Conservation (phyloP, 1,139 yeast species). For the Candida tropicalis region DNA sequence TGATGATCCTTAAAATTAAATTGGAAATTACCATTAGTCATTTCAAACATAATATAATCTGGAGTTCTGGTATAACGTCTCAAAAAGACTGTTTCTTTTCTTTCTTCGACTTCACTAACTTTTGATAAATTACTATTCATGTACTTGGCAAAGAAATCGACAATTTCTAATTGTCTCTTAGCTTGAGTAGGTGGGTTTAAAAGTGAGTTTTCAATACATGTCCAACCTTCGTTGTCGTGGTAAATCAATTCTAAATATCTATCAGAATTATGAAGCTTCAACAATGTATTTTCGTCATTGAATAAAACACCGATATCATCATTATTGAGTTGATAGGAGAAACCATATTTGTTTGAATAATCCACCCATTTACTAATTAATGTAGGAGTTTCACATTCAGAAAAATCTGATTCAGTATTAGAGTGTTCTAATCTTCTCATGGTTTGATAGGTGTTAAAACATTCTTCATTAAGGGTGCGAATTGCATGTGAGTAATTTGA, state of each 20-base stretch:
- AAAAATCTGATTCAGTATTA: slow-evolving; percentile 28
- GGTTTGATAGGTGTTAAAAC: slow-evolving; percentile 45
- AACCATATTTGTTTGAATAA: slow-evolving; percentile 93
- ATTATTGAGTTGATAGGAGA: slow-evolving; percentile 88
- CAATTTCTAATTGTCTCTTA: slow-evolving; percentile 75
- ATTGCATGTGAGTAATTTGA: slow-evolving; percentile 44
- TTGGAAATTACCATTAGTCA: slow-evolving; percentile 91
- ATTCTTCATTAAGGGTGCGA: slow-evolving; percentile 39
- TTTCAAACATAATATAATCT: slow-evolving; percentile 86
- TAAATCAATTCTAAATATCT: slow-evolving; percentile 64
- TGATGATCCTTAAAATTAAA: slow-evolving; percentile 95
- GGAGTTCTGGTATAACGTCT: slow-evolving; percentile 81
- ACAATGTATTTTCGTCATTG: slow-evolving; percentile 78
- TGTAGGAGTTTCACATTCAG: slow-evolving; percentile 59
- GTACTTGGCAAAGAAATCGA: slow-evolving; percentile 80
- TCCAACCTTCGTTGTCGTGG: slow-evolving; percentile 71
- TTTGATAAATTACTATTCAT: slow-evolving; percentile 81
- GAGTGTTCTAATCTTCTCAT: slow-evolving; percentile 44
- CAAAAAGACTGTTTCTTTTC: slow-evolving; percentile 69
- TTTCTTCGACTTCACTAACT: slow-evolving; percentile 62
- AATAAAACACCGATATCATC: slow-evolving; percentile 92
- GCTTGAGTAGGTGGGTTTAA: slow-evolving; percentile 61
- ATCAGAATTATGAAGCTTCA: slow-evolving; percentile 65
- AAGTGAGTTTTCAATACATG: slow-evolving; percentile 62
- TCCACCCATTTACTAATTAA: slow-evolving; percentile 97